Evolutionary conservation across 2,329 filamentous ascomycete species (phyloP), one percentile per base, ranked within the genome.

Genomic region (Aphanoascus verrucosus): DNA sequence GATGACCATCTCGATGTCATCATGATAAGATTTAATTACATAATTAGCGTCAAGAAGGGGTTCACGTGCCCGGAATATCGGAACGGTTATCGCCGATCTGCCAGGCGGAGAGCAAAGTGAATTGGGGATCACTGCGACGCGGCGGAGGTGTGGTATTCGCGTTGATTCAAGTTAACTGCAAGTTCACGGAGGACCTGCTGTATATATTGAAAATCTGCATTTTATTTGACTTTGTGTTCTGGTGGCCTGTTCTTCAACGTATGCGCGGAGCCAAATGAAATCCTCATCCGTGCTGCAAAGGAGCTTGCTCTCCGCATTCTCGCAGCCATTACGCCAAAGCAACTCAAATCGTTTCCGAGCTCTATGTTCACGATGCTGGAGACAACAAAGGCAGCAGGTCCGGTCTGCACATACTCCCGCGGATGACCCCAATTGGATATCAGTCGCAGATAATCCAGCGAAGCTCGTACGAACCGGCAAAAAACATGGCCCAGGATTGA

Each of bases 361-460:
- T 9, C 64, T 69, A 55, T 69, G 65, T 59, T 53, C 63, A 53
- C 62, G 64, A 61, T 71, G 67, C 54, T 65, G 65, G 57, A 56
- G 49, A 43, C 59, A 60, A 28, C 69, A 71, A 55, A 28, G 49
- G 19, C 66, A 68, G 52, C 69, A 72, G 56, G 62, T 64, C 53
- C 67, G 70, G 41, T 70, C 67, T 59, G 67, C 69, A 35, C 66
- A 69, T 35, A 77, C 43, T 34, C 78, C 81, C 32, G 84, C 78
- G 62, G 88, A 94, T 63, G 80, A 89, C 65, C 85, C 87, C 1
- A 78, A 78, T 65, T 96, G 94, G 74, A 78, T 81, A 56, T 95
- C 89, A 6, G 83, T 95, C 59, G 80, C 96, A 59, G 91, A 98
- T 72, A 84, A 86, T 56, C 89, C 91, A 1, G 81, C 90, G 0